These are phyloP conservation scores for Verticillium nubilum DNA, from an alignment of 2,329 filamentous ascomycete species.

Conservation along the genomic window DNA sequence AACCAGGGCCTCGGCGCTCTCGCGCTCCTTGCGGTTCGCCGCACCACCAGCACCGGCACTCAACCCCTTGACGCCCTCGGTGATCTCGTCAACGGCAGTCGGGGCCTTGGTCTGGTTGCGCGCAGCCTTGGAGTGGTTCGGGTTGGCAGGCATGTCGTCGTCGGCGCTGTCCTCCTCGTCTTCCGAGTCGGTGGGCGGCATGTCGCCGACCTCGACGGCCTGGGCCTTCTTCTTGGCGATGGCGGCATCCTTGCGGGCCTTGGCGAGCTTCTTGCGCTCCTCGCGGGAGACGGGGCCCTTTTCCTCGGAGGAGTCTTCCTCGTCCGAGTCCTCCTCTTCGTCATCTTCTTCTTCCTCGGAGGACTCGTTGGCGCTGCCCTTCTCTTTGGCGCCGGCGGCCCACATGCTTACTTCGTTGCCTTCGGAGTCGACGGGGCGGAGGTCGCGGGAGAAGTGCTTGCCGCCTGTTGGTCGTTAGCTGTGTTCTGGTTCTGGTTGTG, in stretches of 20 bases:
- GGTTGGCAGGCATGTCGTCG: slow-evolving; percentile 71
- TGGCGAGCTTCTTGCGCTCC: slow-evolving; percentile 79
- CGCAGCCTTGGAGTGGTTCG: slow-evolving; percentile 79
- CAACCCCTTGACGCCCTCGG: slow-evolving; percentile 52
- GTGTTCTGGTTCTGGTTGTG: not conserved
- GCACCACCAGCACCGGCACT: slow-evolving; percentile 28
- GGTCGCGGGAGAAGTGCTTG: slow-evolving; percentile 90
- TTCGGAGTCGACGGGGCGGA: slow-evolving; percentile 82
- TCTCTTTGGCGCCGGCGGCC: slow-evolving; percentile 50
- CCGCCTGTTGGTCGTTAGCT: slow-evolving; percentile 55
- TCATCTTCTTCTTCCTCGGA: slow-evolving; percentile 49
- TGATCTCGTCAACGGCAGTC: slow-evolving; percentile 22
- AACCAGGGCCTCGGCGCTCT: slow-evolving; percentile 80
- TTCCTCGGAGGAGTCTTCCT: slow-evolving; percentile 43
- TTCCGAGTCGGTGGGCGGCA: slow-evolving; percentile 68
- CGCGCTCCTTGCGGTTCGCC: slow-evolving; percentile 48
- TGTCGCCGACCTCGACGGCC: slow-evolving; percentile 74
- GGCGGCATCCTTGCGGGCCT: slow-evolving; percentile 86
- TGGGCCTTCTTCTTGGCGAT: slow-evolving; percentile 69
- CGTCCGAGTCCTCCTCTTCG: slow-evolving; percentile 40
- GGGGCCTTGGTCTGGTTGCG: slow-evolving; percentile 48
- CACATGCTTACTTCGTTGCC: slow-evolving; percentile 89
- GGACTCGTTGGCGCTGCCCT: slow-evolving; percentile 41
- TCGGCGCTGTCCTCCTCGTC: slow-evolving; percentile 39
- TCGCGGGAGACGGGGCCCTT: slow-evolving; percentile 64